phyloP scores from a whole-genome alignment of 1,139 yeast species.

The Groenewaldozyma auringiensis region DNA sequence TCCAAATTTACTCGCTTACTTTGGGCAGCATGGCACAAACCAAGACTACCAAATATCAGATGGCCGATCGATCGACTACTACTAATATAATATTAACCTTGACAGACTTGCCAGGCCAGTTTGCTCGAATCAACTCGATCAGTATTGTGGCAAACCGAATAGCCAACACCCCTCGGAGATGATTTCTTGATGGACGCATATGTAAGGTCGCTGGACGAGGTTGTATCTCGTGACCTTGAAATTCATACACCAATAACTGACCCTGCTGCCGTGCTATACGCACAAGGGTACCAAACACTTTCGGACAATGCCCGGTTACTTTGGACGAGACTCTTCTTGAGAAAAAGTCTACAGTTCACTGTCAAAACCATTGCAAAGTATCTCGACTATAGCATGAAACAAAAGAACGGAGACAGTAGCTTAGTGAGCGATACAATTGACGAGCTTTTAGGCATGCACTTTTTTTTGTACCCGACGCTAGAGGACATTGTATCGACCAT shows the following conservation, averaged over 20 bases:
- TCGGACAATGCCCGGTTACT: background rate
- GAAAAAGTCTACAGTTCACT: background rate
- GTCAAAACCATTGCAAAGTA: background rate
- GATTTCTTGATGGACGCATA: constrained; percentile 8
- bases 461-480: background rate
- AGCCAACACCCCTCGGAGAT: background rate
- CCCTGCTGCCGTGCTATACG: background rate
- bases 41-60: no score
- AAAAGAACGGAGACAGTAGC: no score
- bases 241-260: background rate
- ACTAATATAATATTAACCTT: no score
- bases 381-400: background rate
- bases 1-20: no score
- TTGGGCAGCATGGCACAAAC: no score
- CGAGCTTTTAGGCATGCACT: background rate
- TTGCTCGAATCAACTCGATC: background rate
- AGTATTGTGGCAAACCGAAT: background rate
- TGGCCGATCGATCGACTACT: no score
- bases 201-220: constrained; percentile 7
- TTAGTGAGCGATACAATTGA: background rate
- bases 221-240: constrained; percentile 1
- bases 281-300: background rate
- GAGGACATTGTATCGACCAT: background rate
- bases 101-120: no score
- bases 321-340: constrained; percentile 1